A percentile compares a stretch with the other conserved stretches of the same genome.
Conservation (phyloP, 495 filamentous ascomycete genomes). For the Cercophora newfieldiana region DNA sequence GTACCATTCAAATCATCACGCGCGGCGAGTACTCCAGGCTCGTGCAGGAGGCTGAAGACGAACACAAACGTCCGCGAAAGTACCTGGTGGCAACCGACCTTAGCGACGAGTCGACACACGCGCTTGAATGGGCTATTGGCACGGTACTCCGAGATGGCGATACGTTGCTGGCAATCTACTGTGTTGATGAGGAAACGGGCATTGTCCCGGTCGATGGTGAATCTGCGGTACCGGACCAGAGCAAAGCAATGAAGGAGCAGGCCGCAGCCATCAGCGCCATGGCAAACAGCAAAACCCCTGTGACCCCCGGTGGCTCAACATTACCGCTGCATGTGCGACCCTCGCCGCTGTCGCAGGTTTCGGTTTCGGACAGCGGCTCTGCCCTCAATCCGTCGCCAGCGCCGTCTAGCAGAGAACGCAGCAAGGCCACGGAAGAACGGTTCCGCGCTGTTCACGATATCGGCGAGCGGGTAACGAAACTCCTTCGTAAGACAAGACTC, state of each 20-base stretch:
- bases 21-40: slow-evolving; percentile 79
- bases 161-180: slow-evolving; percentile 88
- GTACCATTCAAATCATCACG: slow-evolving; percentile 82
- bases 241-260: slow-evolving; percentile 70
- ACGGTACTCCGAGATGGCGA: slow-evolving; percentile 94
- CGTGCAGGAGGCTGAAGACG: slow-evolving; percentile 70
- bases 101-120: slow-evolving; percentile 89
- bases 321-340: slow-evolving; percentile 21
- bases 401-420: slow-evolving; percentile 41
- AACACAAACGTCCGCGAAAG: slow-evolving; percentile 74
- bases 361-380: slow-evolving; percentile 16
- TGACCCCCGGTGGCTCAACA: slow-evolving; percentile 26
- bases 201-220: slow-evolving; percentile 39
- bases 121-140: slow-evolving; percentile 95
- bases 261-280: slow-evolving; percentile 53
- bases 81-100: slow-evolving; percentile 93
- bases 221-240: slow-evolving; percentile 43
- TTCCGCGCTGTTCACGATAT: slow-evolving; percentile 73
- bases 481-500: slow-evolving; percentile 84
- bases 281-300: slow-evolving; percentile 39
- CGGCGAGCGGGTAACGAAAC: slow-evolving; percentile 72
- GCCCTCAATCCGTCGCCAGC: slow-evolving; percentile 40
- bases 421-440: slow-evolving; percentile 73
- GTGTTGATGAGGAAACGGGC: slow-evolving; percentile 80
- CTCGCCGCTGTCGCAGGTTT: slow-evolving; percentile 19